Evolutionary conservation across 2,329 filamentous ascomycete genomes (phyloP).

Genomic region (Lasiodiplodia citricola): DNA sequence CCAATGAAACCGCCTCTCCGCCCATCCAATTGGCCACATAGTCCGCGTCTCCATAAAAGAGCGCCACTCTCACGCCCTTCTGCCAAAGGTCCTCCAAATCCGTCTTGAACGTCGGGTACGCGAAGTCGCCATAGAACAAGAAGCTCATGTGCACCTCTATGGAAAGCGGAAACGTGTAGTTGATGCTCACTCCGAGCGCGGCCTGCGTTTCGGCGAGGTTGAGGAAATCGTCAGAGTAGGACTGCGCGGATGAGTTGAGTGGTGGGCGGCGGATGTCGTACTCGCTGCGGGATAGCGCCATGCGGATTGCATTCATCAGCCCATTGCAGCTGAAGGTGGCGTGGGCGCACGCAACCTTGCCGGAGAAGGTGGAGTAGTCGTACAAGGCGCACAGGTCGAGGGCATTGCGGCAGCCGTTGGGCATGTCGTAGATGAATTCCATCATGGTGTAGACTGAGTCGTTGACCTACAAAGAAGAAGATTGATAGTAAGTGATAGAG

Average conservation of each 20-base stretch:
- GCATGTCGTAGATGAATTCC: conserved; percentile 52
- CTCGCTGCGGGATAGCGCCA: conserved; percentile 51
- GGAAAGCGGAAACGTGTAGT: conserved; percentile 53
- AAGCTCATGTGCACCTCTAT: conserved; percentile 56
- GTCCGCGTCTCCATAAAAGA: conserved; percentile 65
- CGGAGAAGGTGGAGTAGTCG: conserved; percentile 35
- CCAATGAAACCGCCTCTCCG: conserved; percentile 70
- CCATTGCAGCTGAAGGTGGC: conserved; percentile 46
- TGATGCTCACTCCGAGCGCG: conserved; percentile 56
- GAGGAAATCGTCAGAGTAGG: conserved; percentile 55
- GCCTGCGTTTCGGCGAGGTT: conserved; percentile 41
- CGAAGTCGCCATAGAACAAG: conserved; percentile 51
- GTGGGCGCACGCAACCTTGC: conserved; percentile 29
- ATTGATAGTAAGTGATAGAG: neutral
- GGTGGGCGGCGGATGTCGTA: conserved; percentile 60
- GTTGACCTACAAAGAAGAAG: conserved; percentile 40
- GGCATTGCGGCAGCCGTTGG: conserved; percentile 58
- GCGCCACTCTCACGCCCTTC: conserved; percentile 60
- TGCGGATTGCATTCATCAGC: conserved; percentile 32
- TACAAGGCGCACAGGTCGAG: conserved; percentile 54
- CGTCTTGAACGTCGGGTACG: conserved; percentile 51
- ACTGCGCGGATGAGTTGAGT: conserved; percentile 58
- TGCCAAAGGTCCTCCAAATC: conserved; percentile 58
- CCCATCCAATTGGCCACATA: conserved; percentile 68
- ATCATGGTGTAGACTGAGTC: conserved; percentile 52